Conservation (phyloP, 805 yeast species). For the Cyberlindnera saturnus region DNA sequence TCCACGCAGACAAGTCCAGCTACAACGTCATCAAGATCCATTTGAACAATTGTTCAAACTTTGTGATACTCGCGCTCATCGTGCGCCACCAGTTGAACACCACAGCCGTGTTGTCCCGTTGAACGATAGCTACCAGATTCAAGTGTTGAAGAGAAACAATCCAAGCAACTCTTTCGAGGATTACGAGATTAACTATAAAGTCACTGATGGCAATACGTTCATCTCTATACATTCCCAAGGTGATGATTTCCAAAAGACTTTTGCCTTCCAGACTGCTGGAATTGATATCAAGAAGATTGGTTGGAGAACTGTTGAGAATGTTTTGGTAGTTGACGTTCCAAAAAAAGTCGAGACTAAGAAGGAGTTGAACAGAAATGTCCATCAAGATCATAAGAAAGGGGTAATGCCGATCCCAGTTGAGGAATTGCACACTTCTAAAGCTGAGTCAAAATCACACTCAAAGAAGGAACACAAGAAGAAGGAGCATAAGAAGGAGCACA, state of each 20-base stretch:
- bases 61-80: neutral
- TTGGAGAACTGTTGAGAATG: constrained; percentile 11
- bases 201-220: constrained; percentile 4
- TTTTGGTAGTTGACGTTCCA: constrained; percentile 15
- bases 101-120: constrained; percentile 5
- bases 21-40: neutral
- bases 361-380: neutral
- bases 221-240: constrained; percentile 9
- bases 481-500: neutral
- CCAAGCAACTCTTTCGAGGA: constrained; percentile 9
- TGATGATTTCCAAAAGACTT: constrained; percentile 15
- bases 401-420: neutral
- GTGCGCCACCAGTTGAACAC: constrained; percentile 2
- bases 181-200: constrained; percentile 14
- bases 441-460: neutral
- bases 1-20: neutral
- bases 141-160: constrained; percentile 13
- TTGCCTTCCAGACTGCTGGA: constrained; percentile 7
- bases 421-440: too few relatives aligned
- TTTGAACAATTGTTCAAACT: neutral
- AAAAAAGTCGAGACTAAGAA: neutral
- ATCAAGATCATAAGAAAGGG: neutral
- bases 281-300: constrained; percentile 11
- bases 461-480: neutral
- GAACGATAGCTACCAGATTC: constrained; percentile 8